phyloP scores from a whole-genome alignment of 1,284 basidiomycete genomes.

The Leucoagaricus sp. region DNA sequence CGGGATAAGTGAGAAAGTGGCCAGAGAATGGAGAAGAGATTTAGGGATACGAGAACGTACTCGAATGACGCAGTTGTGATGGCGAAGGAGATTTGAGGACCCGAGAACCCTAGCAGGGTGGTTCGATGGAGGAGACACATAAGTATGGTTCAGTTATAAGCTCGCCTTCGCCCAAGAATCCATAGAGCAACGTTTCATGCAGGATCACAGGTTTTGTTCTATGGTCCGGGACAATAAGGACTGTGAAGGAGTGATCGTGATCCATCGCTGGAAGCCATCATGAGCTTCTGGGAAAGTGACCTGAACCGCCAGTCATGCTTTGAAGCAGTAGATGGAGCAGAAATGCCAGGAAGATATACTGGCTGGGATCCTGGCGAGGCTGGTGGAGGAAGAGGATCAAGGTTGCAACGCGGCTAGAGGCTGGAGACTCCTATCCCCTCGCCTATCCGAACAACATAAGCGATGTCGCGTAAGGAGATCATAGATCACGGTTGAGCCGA shows the following conservation, averaged over 20 bases:
- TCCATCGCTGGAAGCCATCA: not conserved
- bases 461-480: not conserved
- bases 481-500: not conserved
- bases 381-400: not conserved
- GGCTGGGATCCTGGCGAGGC: not conserved
- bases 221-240: not conserved
- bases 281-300: not conserved
- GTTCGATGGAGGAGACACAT: no score
- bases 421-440: constrained; percentile 1
- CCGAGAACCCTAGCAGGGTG: not conserved
- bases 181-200: not conserved
- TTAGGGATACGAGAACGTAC: no score
- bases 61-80: not conserved
- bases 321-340: no score
- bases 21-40: no score
- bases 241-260: not conserved
- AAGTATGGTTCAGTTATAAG: no score
- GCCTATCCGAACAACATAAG: not conserved
- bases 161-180: no score
- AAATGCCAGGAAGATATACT: no score
- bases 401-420: not conserved
- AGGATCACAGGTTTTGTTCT: not conserved
- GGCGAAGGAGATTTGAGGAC: not conserved
- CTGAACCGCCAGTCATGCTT: no score
- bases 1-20: no score